These are phyloP conservation scores for Macroventuria anomochaeta DNA, from an alignment of 2,329 filamentous ascomycete species.

Conservation along the genomic window DNA sequence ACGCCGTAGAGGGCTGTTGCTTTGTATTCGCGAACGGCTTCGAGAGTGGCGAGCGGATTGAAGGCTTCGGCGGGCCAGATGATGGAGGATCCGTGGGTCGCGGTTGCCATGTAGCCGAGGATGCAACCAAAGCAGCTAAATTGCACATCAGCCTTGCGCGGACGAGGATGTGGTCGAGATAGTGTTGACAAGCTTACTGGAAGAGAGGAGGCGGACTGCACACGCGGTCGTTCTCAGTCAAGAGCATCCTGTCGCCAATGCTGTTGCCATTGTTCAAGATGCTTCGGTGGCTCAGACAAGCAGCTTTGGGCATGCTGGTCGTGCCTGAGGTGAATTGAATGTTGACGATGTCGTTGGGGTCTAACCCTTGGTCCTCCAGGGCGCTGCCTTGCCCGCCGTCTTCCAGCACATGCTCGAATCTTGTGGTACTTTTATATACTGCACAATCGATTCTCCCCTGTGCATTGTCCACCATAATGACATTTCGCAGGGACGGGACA, in stretches of 20 bases:
- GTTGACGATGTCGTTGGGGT: slow-evolving; percentile 78
- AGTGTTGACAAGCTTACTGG: slow-evolving; percentile 43
- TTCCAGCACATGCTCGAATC: slow-evolving; percentile 55
- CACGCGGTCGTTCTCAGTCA: slow-evolving; percentile 73
- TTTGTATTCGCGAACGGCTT: slow-evolving; percentile 66
- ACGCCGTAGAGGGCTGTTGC: slow-evolving; percentile 83
- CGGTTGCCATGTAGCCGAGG: slow-evolving; percentile 94
- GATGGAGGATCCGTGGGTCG: slow-evolving; percentile 80
- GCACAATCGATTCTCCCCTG: slow-evolving; percentile 58
- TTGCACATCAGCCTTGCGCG: slow-evolving; percentile 4
- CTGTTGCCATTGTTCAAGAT: slow-evolving; percentile 91
- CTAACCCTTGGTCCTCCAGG: slow-evolving; percentile 58
- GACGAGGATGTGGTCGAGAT: neutral
- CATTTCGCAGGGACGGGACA: slow-evolving; percentile 71
- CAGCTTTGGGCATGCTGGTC: slow-evolving; percentile 87
- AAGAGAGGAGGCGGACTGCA: slow-evolving; percentile 67
- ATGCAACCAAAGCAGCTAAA: slow-evolving; percentile 82
- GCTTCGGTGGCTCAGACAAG: slow-evolving; percentile 82
- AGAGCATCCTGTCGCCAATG: slow-evolving; percentile 84
- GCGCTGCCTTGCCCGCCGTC: slow-evolving; percentile 50
- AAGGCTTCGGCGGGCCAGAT: slow-evolving; percentile 89
- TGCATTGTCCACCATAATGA: slow-evolving; percentile 84
- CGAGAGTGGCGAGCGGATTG: slow-evolving; percentile 75
- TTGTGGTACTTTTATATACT: slow-evolving; percentile 45
- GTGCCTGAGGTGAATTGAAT: slow-evolving; percentile 99